Percentiles rank a stretch among this genome's conserved stretches.
These are phyloP conservation scores for Fusarium pilosicola DNA, from an alignment of 2,329 filamentous ascomycete species.

Conservation along the genomic window DNA sequence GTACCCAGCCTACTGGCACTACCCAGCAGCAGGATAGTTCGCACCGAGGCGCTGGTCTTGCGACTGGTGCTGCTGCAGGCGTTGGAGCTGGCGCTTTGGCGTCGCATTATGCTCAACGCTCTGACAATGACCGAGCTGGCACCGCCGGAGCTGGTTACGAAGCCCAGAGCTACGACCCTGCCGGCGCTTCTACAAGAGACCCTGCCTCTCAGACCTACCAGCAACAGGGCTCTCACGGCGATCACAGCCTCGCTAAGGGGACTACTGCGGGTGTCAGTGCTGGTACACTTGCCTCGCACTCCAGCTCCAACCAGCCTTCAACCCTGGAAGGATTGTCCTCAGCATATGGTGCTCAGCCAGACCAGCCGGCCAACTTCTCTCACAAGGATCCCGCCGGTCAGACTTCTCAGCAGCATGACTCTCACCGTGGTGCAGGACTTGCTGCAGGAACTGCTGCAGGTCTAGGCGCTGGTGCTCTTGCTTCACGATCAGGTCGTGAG, in stretches of 20 bases:
- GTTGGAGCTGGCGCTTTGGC: slow-evolving; percentile 17
- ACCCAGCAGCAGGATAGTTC: neutral
- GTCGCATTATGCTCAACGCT: neutral
- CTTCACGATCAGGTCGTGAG: neutral
- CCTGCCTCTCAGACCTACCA: neutral
- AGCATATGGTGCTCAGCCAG: neutral
- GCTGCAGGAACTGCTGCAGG: slow-evolving; percentile 3
- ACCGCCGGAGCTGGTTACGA: neutral
- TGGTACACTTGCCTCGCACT: neutral
- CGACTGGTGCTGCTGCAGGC: neutral
- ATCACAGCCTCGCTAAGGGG: neutral
- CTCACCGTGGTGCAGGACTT: neutral
- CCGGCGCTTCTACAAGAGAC: neutral
- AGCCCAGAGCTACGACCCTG: neutral
- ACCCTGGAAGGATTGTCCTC: neutral
- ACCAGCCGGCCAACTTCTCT: slow-evolving; percentile 1
- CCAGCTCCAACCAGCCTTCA: neutral
- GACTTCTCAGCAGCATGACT: slow-evolving; percentile 6
- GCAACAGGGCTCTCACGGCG: neutral
- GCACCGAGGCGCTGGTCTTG: neutral
- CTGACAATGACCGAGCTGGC: neutral
- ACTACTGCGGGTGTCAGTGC: neutral
- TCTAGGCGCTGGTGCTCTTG: neutral
- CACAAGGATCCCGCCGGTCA: slow-evolving; percentile 2
- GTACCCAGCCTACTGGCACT: neutral